Base-by-base conservation (phyloP, 148 eudicot species). In the Fallopia convolvulus region DNA sequence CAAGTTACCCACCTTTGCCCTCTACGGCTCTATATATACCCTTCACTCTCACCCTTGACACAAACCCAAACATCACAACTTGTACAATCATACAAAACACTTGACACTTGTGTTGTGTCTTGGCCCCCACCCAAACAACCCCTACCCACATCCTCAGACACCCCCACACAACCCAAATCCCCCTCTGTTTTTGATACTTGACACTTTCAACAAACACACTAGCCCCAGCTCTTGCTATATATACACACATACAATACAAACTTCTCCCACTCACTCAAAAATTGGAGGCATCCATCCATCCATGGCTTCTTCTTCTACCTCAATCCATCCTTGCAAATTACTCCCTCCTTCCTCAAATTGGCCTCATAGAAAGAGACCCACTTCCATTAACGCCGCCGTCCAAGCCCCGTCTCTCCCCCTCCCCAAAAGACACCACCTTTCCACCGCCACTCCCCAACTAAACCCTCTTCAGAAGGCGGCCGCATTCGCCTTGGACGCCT, bases 381-480 rank as follows among this genome's bases (percentile, higher is more conserved):
- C 75, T 30, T 8, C 17, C 15, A 73, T 42, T 3, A 8, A 21
- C 15, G 26, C 15, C 53, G 75, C 77, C 41, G 21, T 72, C 26
- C 49, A 72, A 8, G 4, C 50, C 30, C 48, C 63, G 0, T 17
- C 61, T 7, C 42, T 75, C n/a, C 41, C 77, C 7, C 21, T 36
- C 12, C 63, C 63, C 23, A 75, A 53, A 47, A 74, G 36, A 48
- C 32, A 18, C 13, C 55, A 50, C 13, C 42, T 36, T 11, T 14
- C 21, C 41, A 41, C 74, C 39, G 21, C 2, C 23, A 23, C 48
- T 13, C 68, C 77, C 9, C 60, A 74, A 3, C 84, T 86, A 89
- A 91, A 89, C 21, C 79, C 86, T 0, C 33, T 91, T 2, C 95
- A 91, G 9, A 82, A 75, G 23, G 86, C 79, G 0, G 89, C 85